Evolutionary conservation across 441 rosid species (phyloP).

Genomic region (Pelargonium myrrhifolium): DNA sequence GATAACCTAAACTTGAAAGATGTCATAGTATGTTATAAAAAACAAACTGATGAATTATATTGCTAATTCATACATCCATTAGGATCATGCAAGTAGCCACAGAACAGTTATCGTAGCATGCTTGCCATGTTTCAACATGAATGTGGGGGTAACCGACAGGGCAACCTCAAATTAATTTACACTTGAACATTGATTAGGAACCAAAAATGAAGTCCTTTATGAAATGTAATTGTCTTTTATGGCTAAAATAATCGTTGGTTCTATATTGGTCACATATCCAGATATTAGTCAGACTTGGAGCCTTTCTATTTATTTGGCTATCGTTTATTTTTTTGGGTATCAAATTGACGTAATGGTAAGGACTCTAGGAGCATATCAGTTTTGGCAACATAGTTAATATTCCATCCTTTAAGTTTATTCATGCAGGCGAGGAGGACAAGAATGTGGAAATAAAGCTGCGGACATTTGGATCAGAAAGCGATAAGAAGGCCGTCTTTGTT

Average conservation of each 20-base stretch:
- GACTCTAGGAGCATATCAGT: no score
- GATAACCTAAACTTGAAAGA: no score
- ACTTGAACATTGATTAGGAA: no score
- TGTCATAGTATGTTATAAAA: no score
- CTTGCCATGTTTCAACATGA: neutral
- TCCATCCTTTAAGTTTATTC: slow-evolving; percentile 1
- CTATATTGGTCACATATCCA: slow-evolving; percentile 2
- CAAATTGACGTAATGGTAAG: no score
- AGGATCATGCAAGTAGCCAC: neutral
- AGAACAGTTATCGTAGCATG: neutral
- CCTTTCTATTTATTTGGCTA: neutral
- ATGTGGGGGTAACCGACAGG: neutral
- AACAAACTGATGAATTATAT: neutral
- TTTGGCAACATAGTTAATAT: neutral
- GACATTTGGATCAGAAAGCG: slow-evolving; percentile 41
- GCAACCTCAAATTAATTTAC: slow-evolving; percentile 3
- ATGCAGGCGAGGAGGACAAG: slow-evolving; percentile 61
- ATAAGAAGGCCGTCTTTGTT: slow-evolving; percentile 42
- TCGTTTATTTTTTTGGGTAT: no score
- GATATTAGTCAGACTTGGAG: neutral
- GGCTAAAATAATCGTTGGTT: slow-evolving; percentile 3
- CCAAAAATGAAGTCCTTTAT: no score
- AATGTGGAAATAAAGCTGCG: slow-evolving; percentile 56
- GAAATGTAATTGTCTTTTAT: neutral
- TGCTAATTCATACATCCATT: neutral